Base-by-base conservation (phyloP, 202 grass and related monocot genomes). In the Bolboschoenoplectus hybrid region DNA sequence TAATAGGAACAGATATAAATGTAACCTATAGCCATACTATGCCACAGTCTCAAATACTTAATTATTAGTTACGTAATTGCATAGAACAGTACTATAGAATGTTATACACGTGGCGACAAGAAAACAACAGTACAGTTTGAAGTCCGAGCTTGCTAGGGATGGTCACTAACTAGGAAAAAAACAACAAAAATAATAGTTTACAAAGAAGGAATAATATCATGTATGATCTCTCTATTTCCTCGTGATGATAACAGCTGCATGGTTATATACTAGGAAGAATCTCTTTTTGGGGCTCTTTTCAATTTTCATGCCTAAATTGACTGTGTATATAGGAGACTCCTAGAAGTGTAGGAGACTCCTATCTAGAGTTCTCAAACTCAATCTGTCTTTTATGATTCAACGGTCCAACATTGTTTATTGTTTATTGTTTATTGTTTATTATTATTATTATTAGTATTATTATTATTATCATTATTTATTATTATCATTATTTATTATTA, bases 281-380 rank as follows among this genome's bases (percentile, higher is more conserved):
- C 10, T 65, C 20, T 68, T 38, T 58, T 14, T 58, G 55, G 14
- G 66, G 39, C 66, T 16, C 11, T 69, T 17, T 1, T 4, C 1
- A 17, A 40, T 65, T 65, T 34, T 36, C 62, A 65, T 34, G 20
- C 62, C 62, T 10, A 67, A 67, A 67, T 67, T 32, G 63, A 67
- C 9, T 44, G 5, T 5, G 26, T 26, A 26, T 26, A 26, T 26
- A 26, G 26, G 26, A 26, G 26, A 26, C 26, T 46, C 4, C 14
- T 70, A 70, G 38, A 70, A 70, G 67, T 70, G 67, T 70, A 70
- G 67, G 67, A 70, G 39, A 16, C 66, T 68, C 34, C 67, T 8
- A 45, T 13, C 67, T 10, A 0, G 45, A 45, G 14, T 70, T 13
- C 39, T 10, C 34, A 40, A 67, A 34, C 62, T 36, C 62, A 11